Evolutionary conservation across 2,329 filamentous ascomycete genomes (phyloP), one percentile per base, ranked within the genome.

Genomic region (Bisporella sp.): DNA sequence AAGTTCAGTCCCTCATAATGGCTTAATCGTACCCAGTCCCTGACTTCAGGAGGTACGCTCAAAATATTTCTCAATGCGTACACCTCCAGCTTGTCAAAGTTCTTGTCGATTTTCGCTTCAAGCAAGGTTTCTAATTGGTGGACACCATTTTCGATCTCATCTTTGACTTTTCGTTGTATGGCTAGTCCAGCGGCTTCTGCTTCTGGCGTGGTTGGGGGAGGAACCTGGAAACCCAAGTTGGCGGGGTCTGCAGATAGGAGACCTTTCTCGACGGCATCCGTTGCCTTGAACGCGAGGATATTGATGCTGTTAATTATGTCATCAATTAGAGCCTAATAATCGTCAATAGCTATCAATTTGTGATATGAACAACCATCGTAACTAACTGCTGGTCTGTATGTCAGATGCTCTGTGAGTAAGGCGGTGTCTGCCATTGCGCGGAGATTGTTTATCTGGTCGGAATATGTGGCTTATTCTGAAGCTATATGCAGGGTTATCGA

Each of bases 301-400:
- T 97, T 99, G 68, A 96, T 83, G 49, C 86, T 87, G 74, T 97
- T 96, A 73, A 97, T 96, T 61, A 97, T 91, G 71, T 97, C 92
- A 79, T 99, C 93, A 64, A 99, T 86, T 41, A 99, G 81, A 54
- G 87, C 87, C 91, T 96, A 62, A 30, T 41, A 39, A 50, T 31
- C 41, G 40, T 47, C 42, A 42, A 47, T 57, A 50, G 51, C 50
- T 51, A 49, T 48, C 48, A 46, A 48, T 29, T 37, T 32, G 35
- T n/a, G 5, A 44, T 30, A 31, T 30, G 33, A 21, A 29, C 6
- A 12, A 41, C 13, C 37, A 35, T 29, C 41, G 32, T 35, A 48
- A 74, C 86, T 64, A 71, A 95, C 91, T 58, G 96, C 81, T 31
- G 92, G 93, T 1, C 93, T 92, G 63, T 96, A 96, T 57, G 89